Conservation (phyloP, 2,329 filamentous ascomycete species). For the Monilinia polystroma region DNA sequence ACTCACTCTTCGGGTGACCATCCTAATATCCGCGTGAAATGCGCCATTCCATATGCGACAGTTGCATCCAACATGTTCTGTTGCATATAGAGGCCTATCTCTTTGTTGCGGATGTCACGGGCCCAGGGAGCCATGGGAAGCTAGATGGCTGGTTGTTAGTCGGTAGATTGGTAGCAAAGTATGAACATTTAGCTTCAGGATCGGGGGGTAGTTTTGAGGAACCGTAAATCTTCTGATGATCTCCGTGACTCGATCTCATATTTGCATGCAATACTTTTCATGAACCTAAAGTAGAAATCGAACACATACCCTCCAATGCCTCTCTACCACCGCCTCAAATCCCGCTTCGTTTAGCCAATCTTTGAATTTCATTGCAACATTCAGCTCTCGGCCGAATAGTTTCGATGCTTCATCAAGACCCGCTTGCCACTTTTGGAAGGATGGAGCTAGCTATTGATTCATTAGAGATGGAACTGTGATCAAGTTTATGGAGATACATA, state of each 20-base stretch:
- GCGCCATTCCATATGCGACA: constrained; percentile 26
- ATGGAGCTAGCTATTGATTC: constrained; percentile 14
- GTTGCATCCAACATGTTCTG: constrained; percentile 31
- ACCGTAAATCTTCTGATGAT: too few species aligned
- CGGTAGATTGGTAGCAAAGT: too few species aligned
- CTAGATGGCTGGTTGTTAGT: constrained; percentile 8
- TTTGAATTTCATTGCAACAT: constrained; percentile 27
- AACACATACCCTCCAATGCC: constrained; percentile 8
- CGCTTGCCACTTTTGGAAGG: constrained; percentile 29
- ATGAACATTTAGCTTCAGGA: too few species aligned
- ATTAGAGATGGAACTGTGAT: not conserved
- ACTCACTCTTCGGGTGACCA: constrained; percentile 35
- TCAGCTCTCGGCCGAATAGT: constrained; percentile 39
- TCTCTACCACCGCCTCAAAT: constrained; percentile 39
- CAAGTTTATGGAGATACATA: not conserved
- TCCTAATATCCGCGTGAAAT: constrained; percentile 33
- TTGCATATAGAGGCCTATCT: constrained; percentile 34
- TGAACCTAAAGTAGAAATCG: not conserved
- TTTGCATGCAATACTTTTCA: not conserved
- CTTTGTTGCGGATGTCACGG: constrained; percentile 41
- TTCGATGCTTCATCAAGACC: constrained; percentile 37
- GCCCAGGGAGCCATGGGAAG: constrained; percentile 42
- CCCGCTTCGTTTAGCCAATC: constrained; percentile 41
- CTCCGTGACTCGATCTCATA: not conserved
- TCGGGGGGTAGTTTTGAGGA: not conserved